Evolutionary conservation across 257 asterid genomes (phyloP).

Genomic region (Fraxinus pennsylvanica): DNA sequence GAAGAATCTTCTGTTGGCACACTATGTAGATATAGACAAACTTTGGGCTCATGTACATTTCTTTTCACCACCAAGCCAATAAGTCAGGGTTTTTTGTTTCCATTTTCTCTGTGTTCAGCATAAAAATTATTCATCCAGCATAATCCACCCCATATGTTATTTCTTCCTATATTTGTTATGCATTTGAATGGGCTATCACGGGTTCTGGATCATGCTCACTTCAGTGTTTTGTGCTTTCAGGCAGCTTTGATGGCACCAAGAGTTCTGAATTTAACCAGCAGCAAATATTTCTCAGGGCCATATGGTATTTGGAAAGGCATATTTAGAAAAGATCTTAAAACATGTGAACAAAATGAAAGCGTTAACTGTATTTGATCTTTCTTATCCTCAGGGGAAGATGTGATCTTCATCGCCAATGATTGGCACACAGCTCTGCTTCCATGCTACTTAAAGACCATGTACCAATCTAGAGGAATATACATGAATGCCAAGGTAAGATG

Average conservation of each 20-base stretch:
- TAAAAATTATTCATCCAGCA: not conserved
- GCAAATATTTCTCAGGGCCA: conserved; percentile 78
- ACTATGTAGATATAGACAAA: not conserved
- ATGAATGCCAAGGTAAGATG: conserved; percentile 64
- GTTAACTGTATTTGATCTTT: conserved; percentile 3
- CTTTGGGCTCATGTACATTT: not conserved
- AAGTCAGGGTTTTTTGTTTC: not conserved
- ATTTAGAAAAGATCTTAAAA: not conserved
- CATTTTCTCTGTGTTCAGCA: not conserved
- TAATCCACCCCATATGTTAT: not conserved
- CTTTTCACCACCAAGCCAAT: not conserved
- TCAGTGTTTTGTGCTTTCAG: conserved; percentile 41
- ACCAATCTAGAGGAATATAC: conserved; percentile 86
- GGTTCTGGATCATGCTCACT: conserved; percentile 3
- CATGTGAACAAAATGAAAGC: not conserved
- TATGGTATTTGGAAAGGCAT: conserved; percentile 53
- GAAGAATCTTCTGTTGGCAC: not conserved
- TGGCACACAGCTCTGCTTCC: conserved; percentile 98
- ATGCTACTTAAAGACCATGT: conserved; percentile 78
- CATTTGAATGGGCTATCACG: not conserved
- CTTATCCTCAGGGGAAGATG: conserved; percentile 72
- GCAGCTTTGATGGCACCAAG: conserved; percentile 95
- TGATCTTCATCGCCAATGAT: conserved; percentile 85
- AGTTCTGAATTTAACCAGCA: conserved; percentile 61
- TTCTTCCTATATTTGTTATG: not conserved